Percentiles rank a stretch among this genome's conserved stretches.
phyloP scores from a whole-genome alignment of 1,284 basidiomycete species.

The Paramarasmius palmivorus region DNA sequence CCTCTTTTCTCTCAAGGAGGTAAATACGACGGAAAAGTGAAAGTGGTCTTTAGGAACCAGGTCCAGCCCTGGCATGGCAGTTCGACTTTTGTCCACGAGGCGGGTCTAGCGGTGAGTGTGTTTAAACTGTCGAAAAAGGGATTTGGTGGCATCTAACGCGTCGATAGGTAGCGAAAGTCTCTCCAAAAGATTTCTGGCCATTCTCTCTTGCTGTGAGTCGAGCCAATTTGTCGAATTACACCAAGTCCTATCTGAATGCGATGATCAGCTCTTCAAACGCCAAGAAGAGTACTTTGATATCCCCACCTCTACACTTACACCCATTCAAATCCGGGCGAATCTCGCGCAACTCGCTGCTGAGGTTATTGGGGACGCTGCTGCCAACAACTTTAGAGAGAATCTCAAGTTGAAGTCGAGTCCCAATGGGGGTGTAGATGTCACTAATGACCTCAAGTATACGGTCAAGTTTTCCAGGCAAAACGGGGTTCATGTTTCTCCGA shows the following conservation, averaged over 20 bases:
- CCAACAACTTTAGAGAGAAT: constrained; percentile 59
- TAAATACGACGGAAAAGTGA: constrained; percentile 76
- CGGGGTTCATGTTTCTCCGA: constrained; percentile 90
- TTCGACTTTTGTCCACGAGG: constrained; percentile 80
- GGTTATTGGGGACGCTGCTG: constrained; percentile 47
- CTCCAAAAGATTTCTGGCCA: constrained; percentile 78
- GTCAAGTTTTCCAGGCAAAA: constrained; percentile 93
- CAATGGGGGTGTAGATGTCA: constrained; percentile 78
- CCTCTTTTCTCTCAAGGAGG: constrained; percentile 63
- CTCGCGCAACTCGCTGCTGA: constrained; percentile 61
- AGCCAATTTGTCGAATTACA: constrained; percentile 7
- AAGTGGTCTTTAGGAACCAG: constrained; percentile 78
- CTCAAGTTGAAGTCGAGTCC: constrained; percentile 62
- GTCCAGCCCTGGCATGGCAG: constrained; percentile 84
- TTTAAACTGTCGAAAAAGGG: neutral
- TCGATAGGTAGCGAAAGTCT: constrained; percentile 56
- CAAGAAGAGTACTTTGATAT: constrained; percentile 83
- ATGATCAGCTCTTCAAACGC: constrained; percentile 66
- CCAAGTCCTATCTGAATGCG: neutral
- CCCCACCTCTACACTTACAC: constrained; percentile 68
- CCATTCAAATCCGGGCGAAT: constrained; percentile 74
- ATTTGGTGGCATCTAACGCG: neutral
- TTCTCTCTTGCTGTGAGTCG: constrained; percentile 68
- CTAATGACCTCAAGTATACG: constrained; percentile 88
- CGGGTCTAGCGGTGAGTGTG: constrained; percentile 70